Evolutionary conservation across 176 grass and related monocot genomes (phyloP).

Genomic region (Aegilops bicornis): DNA sequence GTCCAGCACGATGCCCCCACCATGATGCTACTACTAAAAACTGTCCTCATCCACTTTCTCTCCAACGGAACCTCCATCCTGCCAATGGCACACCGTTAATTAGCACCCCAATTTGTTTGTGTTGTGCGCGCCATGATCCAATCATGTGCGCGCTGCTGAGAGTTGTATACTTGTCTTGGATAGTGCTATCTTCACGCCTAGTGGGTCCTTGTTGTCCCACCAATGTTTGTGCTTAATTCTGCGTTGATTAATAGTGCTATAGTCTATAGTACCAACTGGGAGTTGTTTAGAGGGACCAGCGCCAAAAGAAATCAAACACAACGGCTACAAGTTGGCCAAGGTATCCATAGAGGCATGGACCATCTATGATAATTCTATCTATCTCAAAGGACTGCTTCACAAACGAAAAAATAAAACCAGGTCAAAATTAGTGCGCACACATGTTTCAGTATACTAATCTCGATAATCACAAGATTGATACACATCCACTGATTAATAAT

Average conservation of each 20-base stretch:
- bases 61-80: background rate
- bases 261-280: background rate
- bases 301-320: background rate
- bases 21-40: background rate
- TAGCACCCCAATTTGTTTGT: constrained; percentile 2
- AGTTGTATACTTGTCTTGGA: background rate
- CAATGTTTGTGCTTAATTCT: background rate
- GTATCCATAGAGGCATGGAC: background rate
- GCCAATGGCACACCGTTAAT: background rate
- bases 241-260: background rate
- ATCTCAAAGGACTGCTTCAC: background rate
- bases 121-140: background rate
- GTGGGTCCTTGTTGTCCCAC: background rate
- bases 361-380: background rate
- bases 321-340: background rate
- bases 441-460: background rate
- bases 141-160: background rate
- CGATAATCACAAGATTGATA: background rate
- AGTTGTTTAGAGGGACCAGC: background rate
- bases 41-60: background rate
- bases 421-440: background rate
- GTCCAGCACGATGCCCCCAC: background rate
- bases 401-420: background rate
- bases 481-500: background rate
- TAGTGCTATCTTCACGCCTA: background rate